Base-by-base conservation (phyloP, 2,329 filamentous ascomycete genomes). In the Fusarium paranaense region DNA sequence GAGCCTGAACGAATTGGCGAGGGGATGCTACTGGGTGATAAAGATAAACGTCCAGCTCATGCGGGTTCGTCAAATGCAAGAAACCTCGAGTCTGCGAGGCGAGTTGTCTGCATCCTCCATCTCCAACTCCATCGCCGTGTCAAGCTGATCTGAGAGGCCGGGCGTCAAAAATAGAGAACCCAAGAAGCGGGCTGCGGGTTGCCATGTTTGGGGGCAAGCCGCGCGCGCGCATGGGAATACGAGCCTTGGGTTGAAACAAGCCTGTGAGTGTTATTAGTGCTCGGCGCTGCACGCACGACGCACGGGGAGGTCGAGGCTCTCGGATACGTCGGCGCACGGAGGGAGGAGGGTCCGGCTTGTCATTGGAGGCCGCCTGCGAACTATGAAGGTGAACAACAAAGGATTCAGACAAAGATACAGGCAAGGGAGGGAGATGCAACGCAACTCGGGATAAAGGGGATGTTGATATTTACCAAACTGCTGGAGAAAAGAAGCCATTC, bases 241-340 rank as follows among this genome's bases (percentile, higher is more conserved):
- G 54, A 58, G 54, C 33, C 33, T 6, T 16, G 33, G 32, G 54
- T 56, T 33, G 32, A 58, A 58, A 25, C 54, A 27, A 20, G 37
- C 57, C 25, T 60, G 7, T n/a, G 3, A 32, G 47, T 52, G 16
- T 30, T 27, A 27, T 18, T 30, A 30, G 25, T 50, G 25, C 47
- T 52, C 25, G 25, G 47, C 47, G 47, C 47, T 50, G 45, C 45
- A 50, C 25, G 45, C 35, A 60, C 35, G 35, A 60, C 25, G 57
- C 35, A 40, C 22, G 38, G 37, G 5, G 27, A 32, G 57, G 58
- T 61, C 58, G 38, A 61, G 58, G 57, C 38, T 62, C 22, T 52
- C 60, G 60, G 60, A 62, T 62, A 62, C 22, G 60, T 62, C 60
- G 60, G 60, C 60, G 27, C 40, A 37, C 54, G 22, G 54, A 37